Percentiles rank a stretch among this genome's conserved stretches.
Evolutionary conservation across 208 protist genomes (phyloP).

Genomic region (Leishmania martiniquensis): DNA sequence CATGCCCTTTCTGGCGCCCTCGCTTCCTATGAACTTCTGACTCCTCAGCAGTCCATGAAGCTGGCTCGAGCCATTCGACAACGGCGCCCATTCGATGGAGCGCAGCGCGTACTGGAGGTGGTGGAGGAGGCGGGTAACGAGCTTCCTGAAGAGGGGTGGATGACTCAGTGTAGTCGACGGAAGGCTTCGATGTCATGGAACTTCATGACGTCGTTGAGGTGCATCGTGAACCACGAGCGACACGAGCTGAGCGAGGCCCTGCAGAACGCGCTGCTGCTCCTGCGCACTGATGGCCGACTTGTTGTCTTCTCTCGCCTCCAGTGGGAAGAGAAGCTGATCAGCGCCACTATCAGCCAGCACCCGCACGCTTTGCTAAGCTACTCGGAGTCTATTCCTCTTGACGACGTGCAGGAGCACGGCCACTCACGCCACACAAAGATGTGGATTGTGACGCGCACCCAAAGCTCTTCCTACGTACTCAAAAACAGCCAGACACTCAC

Average conservation of each 20-base stretch:
- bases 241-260: constrained; percentile 69
- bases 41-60: constrained; percentile 81
- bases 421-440: constrained; percentile 86
- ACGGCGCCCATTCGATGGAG: constrained; percentile 55
- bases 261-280: constrained; percentile 68
- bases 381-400: constrained; percentile 53
- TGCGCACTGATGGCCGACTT: constrained; percentile 74
- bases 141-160: constrained; percentile 78
- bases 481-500: constrained; percentile 73
- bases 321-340: constrained; percentile 87
- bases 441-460: constrained; percentile 68
- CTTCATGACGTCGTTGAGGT: constrained; percentile 80
- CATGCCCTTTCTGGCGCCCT: constrained; percentile 55
- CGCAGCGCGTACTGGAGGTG: constrained; percentile 49
- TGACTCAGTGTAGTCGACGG: constrained; percentile 54
- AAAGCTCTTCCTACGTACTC: constrained; percentile 62
- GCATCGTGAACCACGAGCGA: constrained; percentile 85
- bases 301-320: constrained; percentile 70
- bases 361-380: constrained; percentile 86
- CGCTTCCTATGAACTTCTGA: constrained; percentile 64
- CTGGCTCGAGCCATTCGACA: constrained; percentile 72
- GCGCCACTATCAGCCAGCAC: constrained; percentile 55
- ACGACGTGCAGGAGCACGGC: constrained; percentile 65
- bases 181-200: constrained; percentile 87
- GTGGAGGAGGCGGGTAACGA: constrained; percentile 67